These are phyloP conservation scores for Zoysia matrella DNA, from an alignment of 202 grass and related monocot genomes.

Conservation along the genomic window DNA sequence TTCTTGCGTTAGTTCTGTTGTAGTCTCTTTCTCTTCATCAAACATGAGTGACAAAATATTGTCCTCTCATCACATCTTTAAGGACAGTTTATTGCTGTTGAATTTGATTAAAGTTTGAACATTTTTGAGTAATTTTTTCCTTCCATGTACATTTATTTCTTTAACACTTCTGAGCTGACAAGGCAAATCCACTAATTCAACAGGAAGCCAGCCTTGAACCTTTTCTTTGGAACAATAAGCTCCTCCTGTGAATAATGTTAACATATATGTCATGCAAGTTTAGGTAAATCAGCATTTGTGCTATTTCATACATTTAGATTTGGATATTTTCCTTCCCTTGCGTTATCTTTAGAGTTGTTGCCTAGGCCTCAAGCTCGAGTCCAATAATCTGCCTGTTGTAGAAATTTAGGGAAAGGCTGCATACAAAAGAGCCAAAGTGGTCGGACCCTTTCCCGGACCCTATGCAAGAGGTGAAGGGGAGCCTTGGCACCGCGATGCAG, in stretches of 20 bases:
- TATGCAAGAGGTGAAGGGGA: too few relatives aligned
- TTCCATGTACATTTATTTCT: not conserved
- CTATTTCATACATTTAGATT: conserved; percentile 27
- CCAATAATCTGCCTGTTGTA: too few relatives aligned
- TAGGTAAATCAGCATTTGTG: conserved; percentile 4
- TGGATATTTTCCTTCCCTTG: conserved; percentile 27
- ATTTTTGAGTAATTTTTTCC: not conserved
- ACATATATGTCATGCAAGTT: conserved; percentile 18
- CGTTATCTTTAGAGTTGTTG: conserved; percentile 20
- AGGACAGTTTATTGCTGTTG: conserved; percentile 6
- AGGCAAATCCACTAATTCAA: not conserved
- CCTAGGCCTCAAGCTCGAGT: too few relatives aligned
- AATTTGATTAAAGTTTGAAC: not conserved
- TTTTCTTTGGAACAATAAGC: not conserved
- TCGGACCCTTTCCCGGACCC: too few relatives aligned
- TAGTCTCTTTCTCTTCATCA: conserved; percentile 24
- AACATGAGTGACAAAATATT: conserved; percentile 10
- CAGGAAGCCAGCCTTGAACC: conserved; percentile 2
- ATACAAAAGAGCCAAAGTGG: too few relatives aligned
- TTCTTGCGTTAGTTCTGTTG: conserved; percentile 36
- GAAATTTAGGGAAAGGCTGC: too few relatives aligned
- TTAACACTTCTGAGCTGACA: not conserved
- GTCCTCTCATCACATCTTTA: conserved; percentile 16
- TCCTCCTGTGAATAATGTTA: conserved; percentile 16
- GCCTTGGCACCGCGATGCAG: too few relatives aligned